Base-by-base conservation (phyloP, 2,329 filamentous ascomycete species). In the Botrytis galanthina region DNA sequence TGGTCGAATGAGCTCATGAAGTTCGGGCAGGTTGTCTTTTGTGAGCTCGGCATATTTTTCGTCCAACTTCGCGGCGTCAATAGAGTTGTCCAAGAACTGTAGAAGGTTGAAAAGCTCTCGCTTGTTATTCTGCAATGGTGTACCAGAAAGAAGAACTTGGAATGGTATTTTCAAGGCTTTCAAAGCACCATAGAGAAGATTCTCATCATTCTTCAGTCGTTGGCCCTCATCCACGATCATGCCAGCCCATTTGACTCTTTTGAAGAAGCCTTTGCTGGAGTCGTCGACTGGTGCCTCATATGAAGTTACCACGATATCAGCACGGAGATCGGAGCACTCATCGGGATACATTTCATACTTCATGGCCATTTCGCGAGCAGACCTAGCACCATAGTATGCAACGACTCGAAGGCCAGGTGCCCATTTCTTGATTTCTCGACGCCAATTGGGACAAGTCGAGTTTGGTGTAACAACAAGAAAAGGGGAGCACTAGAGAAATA, bases 391-490 rank as follows among this genome's bases (percentile, higher is more conserved):
- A 81, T 97, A 97, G 81, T 96, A 98, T 0, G 94, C 92, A n/a
- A 98, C 94, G 10, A 97, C 94, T 60, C 94, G 90, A 51, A 98
- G 84, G 10, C 89, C 89, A 1, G 95, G 95, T 0, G 92, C 91
- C 95, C 95, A 99, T 77, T 93, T 91, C 84, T 97, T 97, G 82
- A 98, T 94, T 81, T 99, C 96, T 67, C 95, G 91, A 9, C 95
- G 92, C 95, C 96, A 99, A 81, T 99, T 99, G n/a, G 94, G 90
- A 81, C 94, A 97, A 0, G 96, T 99, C 0, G 95, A 91, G 80
- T 98, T 98, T 0, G 96, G 96, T 0, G 97, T 95, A 2, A 98
- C 94, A 4, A 98, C 87, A 26, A 99, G 86, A 80, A 98, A 98
- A 0, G 96, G 96, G 88, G 93, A 98, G 82, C 94, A 96, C 80